Percentiles rank a stretch among this genome's conserved stretches.
These are phyloP conservation scores for Coniophora puteana DNA, from an alignment of 1,284 basidiomycete genomes.

Conservation along the genomic window DNA sequence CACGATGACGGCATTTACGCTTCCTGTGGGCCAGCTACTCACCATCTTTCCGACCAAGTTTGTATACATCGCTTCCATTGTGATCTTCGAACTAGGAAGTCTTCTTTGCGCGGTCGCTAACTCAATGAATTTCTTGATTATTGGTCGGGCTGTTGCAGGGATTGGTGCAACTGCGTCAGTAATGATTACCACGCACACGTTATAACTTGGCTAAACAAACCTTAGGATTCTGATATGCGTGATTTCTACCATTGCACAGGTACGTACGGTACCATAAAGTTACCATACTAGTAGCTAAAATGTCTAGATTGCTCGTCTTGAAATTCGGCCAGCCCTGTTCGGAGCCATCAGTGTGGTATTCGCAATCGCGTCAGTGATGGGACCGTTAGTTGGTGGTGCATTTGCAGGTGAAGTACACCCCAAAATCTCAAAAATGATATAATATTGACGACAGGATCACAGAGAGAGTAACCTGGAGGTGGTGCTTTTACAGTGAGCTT, in stretches of 20 bases:
- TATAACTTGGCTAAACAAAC: no score
- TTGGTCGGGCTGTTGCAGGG: conserved; percentile 38
- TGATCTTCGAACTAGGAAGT: conserved; percentile 41
- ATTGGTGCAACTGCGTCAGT: conserved; percentile 29
- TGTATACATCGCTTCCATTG: conserved; percentile 30
- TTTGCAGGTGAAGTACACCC: no score
- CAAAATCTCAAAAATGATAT: no score
- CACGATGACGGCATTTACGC: conserved; percentile 13
- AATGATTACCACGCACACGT: no score
- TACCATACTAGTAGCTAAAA: no score
- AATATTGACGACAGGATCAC: no score
- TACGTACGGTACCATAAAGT: no score
- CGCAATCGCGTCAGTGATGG: conserved; percentile 11
- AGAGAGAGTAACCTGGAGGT: no score
- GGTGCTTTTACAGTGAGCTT: no score
- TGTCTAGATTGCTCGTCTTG: no score
- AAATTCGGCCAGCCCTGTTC: no score
- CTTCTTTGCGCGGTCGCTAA: conserved; percentile 48
- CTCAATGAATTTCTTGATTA: conserved; percentile 37
- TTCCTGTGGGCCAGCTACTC: conserved; percentile 12
- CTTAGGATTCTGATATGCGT: conserved; percentile 15
- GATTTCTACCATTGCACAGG: no score
- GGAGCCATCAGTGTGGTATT: conserved; percentile 13
- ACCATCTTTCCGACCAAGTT: conserved; percentile 13
- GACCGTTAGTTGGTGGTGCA: conserved; percentile 14